Evolutionary conservation across 805 yeast genomes (phyloP), one percentile per base, ranked within the genome.

Genomic region (Starmerella ratchasimensis): DNA sequence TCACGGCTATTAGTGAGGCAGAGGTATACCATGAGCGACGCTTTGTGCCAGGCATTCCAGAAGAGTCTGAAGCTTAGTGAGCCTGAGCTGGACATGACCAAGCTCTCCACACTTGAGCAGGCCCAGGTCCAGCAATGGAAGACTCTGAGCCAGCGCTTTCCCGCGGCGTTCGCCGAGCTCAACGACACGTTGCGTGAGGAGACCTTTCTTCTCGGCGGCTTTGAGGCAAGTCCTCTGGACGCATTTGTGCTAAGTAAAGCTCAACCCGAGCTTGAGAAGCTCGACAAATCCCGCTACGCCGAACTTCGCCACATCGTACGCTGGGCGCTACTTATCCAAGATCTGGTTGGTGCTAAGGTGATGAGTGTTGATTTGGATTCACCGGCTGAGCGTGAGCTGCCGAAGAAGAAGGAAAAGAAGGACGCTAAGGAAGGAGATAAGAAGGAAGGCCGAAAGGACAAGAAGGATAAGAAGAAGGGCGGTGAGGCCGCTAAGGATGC

Each of bases 301-400:
- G 60, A 67, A 33, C 65, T 66, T 58, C 80, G 96, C 69, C 96
- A 88, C 60, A 67, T 88, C 42, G 62, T 83, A 44, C 79, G 98
- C 69, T 90, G 97, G 97, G 72, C 74, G 18, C 96, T 86, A 52
- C 71, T 81, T 50, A 62, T 90, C 42, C 97, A 90, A 64, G 72
- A 76, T 53, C 6, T 36, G 3, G 67, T 67, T 13, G 71, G 76
- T 24, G 10, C 33, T 6, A 7, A 11, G 17, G 65, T 72, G 50
- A 55, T 80, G 45, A 55, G 47, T 31, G 58, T 86, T 33, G 74
- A 82, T 54, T 62, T 63, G 47, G 71, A 74, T 49, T 63, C 74
- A 31, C 75, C 67, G 45, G 63, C 82, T 34, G 81, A 94, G 48
- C 76, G 80, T 51, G 93, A 81, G 62, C 57, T 76, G 46, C 57